phyloP scores from a whole-genome alignment of 345 rosid genomes.

The Linum trigynum region DNA sequence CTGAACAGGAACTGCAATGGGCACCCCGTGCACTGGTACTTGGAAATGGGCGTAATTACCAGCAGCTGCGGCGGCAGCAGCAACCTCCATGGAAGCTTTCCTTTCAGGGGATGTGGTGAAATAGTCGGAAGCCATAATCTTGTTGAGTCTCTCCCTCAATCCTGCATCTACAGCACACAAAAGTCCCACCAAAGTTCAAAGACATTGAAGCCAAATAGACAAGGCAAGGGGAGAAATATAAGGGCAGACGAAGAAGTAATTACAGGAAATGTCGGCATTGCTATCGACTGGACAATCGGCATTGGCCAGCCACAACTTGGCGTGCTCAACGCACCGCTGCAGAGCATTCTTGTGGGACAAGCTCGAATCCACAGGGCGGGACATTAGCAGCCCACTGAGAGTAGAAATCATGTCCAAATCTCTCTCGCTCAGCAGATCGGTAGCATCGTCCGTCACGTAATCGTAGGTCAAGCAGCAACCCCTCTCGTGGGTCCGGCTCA shows the following conservation, averaged over 20 bases:
- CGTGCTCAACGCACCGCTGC: conserved; percentile 64
- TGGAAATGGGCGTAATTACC: conserved; percentile 54
- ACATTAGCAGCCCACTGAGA: conserved; percentile 48
- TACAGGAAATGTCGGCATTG: conserved; percentile 53
- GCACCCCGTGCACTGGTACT: conserved; percentile 34
- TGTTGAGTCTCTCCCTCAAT: conserved; percentile 61
- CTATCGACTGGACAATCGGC: conserved; percentile 56
- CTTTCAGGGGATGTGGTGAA: conserved; percentile 75
- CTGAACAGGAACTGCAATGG: conserved; percentile 29
- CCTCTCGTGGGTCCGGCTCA: conserved; percentile 80
- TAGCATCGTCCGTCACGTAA: conserved; percentile 80
- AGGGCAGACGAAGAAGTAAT: not conserved
- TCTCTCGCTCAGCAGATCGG: conserved; percentile 70
- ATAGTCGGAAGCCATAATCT: conserved; percentile 83
- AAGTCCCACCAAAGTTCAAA: not conserved
- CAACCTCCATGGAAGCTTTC: conserved; percentile 74
- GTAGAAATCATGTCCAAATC: conserved; percentile 73
- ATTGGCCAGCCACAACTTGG: conserved; percentile 60
- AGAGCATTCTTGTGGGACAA: conserved; percentile 75
- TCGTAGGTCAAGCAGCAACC: conserved; percentile 89
- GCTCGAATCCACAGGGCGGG: conserved; percentile 72
- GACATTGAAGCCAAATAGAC: not conserved
- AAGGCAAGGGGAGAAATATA: not conserved
- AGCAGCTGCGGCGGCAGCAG: conserved; percentile 53
- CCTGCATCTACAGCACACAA: conserved; percentile 46